Evolutionary conservation across 257 asterid genomes (phyloP).

Genomic region (Galeopsis tetrahit): DNA sequence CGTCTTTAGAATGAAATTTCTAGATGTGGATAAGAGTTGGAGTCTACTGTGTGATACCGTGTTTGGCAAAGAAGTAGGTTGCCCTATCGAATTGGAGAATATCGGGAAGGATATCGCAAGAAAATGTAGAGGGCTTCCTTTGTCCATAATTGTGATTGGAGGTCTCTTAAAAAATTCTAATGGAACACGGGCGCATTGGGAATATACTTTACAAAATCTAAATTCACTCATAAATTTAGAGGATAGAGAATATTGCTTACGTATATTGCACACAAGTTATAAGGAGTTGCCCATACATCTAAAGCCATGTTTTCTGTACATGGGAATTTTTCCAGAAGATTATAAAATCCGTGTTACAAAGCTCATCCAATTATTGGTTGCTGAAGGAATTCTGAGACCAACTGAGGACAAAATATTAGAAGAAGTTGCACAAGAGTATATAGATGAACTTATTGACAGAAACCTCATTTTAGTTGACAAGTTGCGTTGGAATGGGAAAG

Average conservation of each 20-base stretch:
- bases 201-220: not conserved
- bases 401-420: not conserved
- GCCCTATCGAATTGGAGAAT: conserved; percentile 2
- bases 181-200: not conserved
- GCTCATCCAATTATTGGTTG: conserved; percentile 9
- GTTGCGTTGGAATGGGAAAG: not conserved
- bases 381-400: conserved; percentile 12
- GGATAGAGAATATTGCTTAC: not conserved
- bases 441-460: conserved; percentile 1
- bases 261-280: not conserved
- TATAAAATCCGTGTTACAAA: not conserved
- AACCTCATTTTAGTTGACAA: not conserved
- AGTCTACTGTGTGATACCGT: not conserved
- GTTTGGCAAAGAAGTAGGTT: not conserved
- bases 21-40: conserved; percentile 26
- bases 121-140: conserved; percentile 30
- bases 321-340: not conserved
- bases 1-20: not conserved
- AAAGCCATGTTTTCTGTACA: conserved; percentile 11
- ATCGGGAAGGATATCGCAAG: conserved; percentile 16
- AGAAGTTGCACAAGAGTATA: not conserved
- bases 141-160: conserved; percentile 23
- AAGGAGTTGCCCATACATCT: not conserved
- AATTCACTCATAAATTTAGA: not conserved
- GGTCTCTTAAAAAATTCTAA: conserved; percentile 16